These are phyloP conservation scores for Phytophthora niederhauseri DNA, from an alignment of 352 stramenopile species.

Conservation along the genomic window DNA sequence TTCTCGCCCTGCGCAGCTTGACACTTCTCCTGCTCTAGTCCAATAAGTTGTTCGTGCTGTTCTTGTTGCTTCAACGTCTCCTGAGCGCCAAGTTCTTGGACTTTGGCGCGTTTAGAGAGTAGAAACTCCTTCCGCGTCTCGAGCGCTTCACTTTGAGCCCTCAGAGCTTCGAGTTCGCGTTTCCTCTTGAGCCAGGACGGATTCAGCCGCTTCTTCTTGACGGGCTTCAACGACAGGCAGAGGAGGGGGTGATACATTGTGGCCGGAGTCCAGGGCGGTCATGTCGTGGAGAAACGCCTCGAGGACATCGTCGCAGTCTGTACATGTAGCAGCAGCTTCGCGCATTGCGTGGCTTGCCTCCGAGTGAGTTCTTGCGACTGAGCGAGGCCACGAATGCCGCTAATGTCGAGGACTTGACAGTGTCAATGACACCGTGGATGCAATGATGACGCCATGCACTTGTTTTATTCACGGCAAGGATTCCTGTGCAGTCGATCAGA, in stretches of 20 bases:
- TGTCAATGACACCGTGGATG: too few species aligned
- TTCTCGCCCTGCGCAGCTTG: slow-evolving; percentile 12
- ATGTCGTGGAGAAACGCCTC: slow-evolving; percentile 12
- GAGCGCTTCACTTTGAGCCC: slow-evolving; percentile 4
- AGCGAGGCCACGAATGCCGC: too few species aligned
- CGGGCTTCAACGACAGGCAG: background rate
- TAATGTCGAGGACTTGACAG: too few species aligned
- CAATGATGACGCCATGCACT: too few species aligned
- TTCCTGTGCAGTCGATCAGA: too few species aligned
- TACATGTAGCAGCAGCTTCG: too few species aligned
- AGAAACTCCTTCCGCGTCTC: slow-evolving; percentile 6
- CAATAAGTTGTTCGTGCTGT: background rate
- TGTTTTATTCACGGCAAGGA: too few species aligned
- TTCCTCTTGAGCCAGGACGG: slow-evolving; percentile 16
- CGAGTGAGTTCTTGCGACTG: too few species aligned
- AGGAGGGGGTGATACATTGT: background rate
- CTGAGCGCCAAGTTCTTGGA: background rate
- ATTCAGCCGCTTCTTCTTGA: slow-evolving; percentile 2
- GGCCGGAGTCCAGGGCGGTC: background rate
- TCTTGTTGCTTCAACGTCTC: background rate
- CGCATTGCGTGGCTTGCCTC: too few species aligned
- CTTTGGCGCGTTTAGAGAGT: background rate
- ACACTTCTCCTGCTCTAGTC: background rate
- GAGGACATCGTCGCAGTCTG: background rate
- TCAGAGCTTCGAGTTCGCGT: slow-evolving; percentile 4